phyloP scores from a whole-genome alignment of 148 eudicot species.

The Chenopodium formosanum region DNA sequence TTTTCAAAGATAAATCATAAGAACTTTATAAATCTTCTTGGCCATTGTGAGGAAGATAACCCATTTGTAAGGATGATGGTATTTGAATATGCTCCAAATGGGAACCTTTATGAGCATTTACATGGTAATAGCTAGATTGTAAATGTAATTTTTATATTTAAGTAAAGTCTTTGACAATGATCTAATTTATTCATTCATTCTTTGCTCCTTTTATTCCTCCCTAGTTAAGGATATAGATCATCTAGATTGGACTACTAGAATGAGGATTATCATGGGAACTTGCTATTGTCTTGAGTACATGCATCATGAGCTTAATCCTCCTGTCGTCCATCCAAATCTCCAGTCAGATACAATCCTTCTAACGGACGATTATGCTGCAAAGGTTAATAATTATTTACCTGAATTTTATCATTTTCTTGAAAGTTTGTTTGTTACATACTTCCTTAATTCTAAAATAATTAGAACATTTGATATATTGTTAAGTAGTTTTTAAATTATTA shows the following conservation, averaged over 20 bases:
- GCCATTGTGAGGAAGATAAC: conserved; percentile 63
- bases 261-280: conserved; percentile 62
- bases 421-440: no score
- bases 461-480: no score
- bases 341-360: conserved; percentile 45
- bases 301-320: conserved; percentile 60
- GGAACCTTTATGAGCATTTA: conserved; percentile 61
- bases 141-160: no score
- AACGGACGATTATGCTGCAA: conserved; percentile 65
- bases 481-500: no score
- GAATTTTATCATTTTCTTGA: neutral
- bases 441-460: no score
- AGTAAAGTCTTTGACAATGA: no score
- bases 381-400: conserved; percentile 33
- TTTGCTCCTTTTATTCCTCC: conserved; percentile 10
- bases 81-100: conserved; percentile 70
- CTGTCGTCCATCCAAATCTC: conserved; percentile 41
- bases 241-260: conserved; percentile 61
- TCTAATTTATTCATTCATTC: neutral
- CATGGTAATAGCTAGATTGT: conserved; percentile 41
- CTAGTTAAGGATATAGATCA: conserved; percentile 54
- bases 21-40: conserved; percentile 65
- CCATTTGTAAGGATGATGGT: conserved; percentile 82
- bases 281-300: conserved; percentile 64
- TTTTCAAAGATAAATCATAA: conserved; percentile 66